These are phyloP conservation scores for Peronospora destructor DNA, from an alignment of 352 stramenopile species.

Conservation along the genomic window DNA sequence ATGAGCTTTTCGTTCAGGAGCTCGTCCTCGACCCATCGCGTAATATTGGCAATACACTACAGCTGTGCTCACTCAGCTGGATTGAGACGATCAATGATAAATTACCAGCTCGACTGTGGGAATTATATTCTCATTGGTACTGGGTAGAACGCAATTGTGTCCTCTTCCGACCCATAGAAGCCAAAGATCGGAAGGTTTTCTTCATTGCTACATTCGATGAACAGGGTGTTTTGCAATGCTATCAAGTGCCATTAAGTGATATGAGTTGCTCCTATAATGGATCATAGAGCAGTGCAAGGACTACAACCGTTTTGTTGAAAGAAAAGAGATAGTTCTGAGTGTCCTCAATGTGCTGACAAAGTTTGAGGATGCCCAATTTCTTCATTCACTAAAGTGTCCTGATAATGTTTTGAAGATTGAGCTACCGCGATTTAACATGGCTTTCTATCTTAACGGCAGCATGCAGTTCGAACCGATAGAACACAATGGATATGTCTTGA, in stretches of 20 bases:
- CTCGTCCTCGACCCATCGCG: slow-evolving; percentile 4
- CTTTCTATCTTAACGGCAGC: slow-evolving; percentile 21
- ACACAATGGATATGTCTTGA: slow-evolving; percentile 37
- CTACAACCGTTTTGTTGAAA: slow-evolving; percentile 28
- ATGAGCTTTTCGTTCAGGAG: slow-evolving; percentile 35
- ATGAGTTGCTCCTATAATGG: slow-evolving; percentile 4
- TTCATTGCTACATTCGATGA: slow-evolving; percentile 24
- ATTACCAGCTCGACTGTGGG: slow-evolving; percentile 24
- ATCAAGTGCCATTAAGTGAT: slow-evolving; percentile 31
- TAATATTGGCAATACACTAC: slow-evolving; percentile 18
- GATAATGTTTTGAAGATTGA: slow-evolving; percentile 25
- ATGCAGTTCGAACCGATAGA: slow-evolving; percentile 27
- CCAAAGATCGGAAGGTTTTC: slow-evolving; percentile 13
- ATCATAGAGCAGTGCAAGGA: slow-evolving; percentile 9
- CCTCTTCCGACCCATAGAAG: slow-evolving; percentile 25
- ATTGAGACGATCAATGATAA: slow-evolving; percentile 8
- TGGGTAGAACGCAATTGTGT: slow-evolving; percentile 40
- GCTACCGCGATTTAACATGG: slow-evolving; percentile 37
- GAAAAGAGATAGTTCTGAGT: background rate
- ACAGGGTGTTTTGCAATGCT: slow-evolving; percentile 10
- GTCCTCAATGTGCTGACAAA: slow-evolving; percentile 29
- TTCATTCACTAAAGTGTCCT: slow-evolving; percentile 25
- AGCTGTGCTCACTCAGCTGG: slow-evolving; percentile 31
- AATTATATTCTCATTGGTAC: slow-evolving; percentile 46
- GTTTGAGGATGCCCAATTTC: slow-evolving; percentile 32